These are phyloP conservation scores for Trypethelium eluteriae DNA, from an alignment of 495 filamentous ascomycete genomes.

Conservation along the genomic window DNA sequence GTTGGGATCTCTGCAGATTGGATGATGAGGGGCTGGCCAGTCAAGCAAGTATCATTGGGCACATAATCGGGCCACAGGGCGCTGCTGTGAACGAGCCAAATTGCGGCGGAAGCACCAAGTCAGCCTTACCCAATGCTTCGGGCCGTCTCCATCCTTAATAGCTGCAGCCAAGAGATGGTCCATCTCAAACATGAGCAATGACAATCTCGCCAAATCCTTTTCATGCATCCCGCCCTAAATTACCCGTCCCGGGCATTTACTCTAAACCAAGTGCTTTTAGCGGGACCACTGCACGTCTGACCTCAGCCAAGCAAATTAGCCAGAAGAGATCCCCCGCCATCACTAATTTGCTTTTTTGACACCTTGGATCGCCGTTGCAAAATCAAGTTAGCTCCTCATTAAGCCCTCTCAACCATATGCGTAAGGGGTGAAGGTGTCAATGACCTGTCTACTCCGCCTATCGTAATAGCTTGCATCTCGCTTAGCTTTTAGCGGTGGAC, in stretches of 20 bases:
- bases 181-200: background rate
- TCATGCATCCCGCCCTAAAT: background rate
- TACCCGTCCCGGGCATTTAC: background rate
- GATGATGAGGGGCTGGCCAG: background rate
- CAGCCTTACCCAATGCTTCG: slow-evolving; percentile 7
- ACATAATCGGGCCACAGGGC: background rate
- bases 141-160: background rate
- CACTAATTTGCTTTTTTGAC: too few species aligned
- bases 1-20: slow-evolving; percentile 6
- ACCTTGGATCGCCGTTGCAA: too few species aligned
- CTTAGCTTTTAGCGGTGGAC: too few species aligned
- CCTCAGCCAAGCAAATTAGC: background rate
- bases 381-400: too few species aligned
- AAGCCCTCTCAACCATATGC: too few species aligned
- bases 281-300: background rate
- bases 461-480: too few species aligned
- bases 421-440: too few species aligned
- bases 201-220: slow-evolving; percentile 9
- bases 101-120: slow-evolving; percentile 2
- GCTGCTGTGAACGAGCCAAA: background rate
- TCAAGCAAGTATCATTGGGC: background rate
- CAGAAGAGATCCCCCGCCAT: background rate
- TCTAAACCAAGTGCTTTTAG: background rate
- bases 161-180: background rate
- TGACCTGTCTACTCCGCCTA: too few species aligned